Base-by-base conservation (phyloP, 371 early-diverging fungal genomes). In the Coemansia sp. region DNA sequence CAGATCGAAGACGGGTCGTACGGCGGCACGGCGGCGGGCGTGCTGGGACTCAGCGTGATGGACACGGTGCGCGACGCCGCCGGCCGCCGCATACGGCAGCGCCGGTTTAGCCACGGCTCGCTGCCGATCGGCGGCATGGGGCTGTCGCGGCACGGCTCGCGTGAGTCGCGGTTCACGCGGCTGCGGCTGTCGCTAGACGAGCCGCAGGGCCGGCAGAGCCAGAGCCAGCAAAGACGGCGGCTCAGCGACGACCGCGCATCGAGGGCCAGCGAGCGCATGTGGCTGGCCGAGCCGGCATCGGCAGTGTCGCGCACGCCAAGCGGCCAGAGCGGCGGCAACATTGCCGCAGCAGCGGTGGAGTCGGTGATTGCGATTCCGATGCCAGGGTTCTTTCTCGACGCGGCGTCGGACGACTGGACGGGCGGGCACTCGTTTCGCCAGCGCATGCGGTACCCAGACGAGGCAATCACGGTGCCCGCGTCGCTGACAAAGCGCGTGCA, bases 401-500 rank as follows among this genome's bases (percentile, higher is more conserved):
- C 67, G 3, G 76, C 57, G 43, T 79, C 79, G 9, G 79, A 79
- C 47, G 60, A 79, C 47, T 79, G 79, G 79, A 43, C 63, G 35
- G 79, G 79, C 55, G 79, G 79, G 4, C 77, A 79, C 40, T 77
- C 79, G 55, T 79, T 73, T 59, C 48, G 61, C 1, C 75, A 73
- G 64, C 76, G 79, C 13, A 64, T 68, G 71, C 72, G 79, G 58
- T 60, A 54, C 34, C 79, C 79, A 6, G 61, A 73, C 47, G 73
- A 70, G 61, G 57, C 63, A 3, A 53, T 79, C 34, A 59, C 66
- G 1, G 79, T 79, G 49, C 79, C 79, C 2, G 79, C 79, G 16
- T 79, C 79, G 47, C 62, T 79, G 59, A 79, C 79, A 2, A 79
- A 79, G 64, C 75, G 79, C 26, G 79, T 79, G 63, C 79, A 79